Conservation (phyloP, 345 rosid genomes). For the rapeseed (Brassica napus) region Da-Ae NC_063435.1:28678501-28679000, state of each 20-base stretch:
- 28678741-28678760: background rate
- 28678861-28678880: background rate
- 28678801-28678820: background rate
- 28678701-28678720: background rate
- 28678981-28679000: conserved; percentile 16
- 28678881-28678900: conserved; percentile 7
- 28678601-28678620: background rate
- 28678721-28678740: conserved; percentile 7
- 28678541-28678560: background rate
- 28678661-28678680: background rate
- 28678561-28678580: background rate
- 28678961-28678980: conserved; percentile 16
- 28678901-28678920: background rate
- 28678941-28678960: conserved; percentile 9
- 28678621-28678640: too few relatives aligned
- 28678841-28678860: background rate
- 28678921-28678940: background rate
- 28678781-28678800: background rate
- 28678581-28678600: background rate
- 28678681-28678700: background rate
- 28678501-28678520: background rate
- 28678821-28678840: background rate
- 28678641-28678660: background rate
- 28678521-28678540: background rate
- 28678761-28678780: background rate